Evolutionary conservation across 768 basidiomycete species (phyloP), one percentile per base, ranked within the genome.

Genomic region (Phaffia australis): DNA sequence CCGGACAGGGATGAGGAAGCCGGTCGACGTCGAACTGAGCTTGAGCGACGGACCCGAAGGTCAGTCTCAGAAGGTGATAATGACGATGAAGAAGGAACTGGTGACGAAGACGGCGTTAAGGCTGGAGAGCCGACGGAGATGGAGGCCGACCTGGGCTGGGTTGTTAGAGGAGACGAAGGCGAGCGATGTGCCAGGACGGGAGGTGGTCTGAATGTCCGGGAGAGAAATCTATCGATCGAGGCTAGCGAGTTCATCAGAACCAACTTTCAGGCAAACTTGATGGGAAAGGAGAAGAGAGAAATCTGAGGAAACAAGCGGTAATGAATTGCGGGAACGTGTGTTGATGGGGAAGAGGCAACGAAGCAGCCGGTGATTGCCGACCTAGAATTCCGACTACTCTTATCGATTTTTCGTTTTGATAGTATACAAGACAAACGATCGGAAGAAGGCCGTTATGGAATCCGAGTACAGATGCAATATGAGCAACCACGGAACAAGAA

Each of bases 121-220:
- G 51, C 15, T 1, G 62, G 23, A 21, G 51, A 25, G 35, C 35
- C 11, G 35, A 42, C 35, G 6, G 35, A 42, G 35, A 42, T 42
- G 35, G 15, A 25, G 1, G 63, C 47, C 29, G 50, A 35, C 14
- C n/a, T 27, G 15, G 57, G 21, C n/a, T n/a, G 30, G 16, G 32
- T 21, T n/a, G 57, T n/a, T 25, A 21, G 21, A 5, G 62, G 51
- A 2, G 62, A 55, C 3, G 62, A 52, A 1, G 62, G 25, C 11
- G 52, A 21, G 15, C 18, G 52, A n/a, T 35, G 46, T 15, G 51
- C 4, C 1, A 54, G 23, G 16, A 42, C 21, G 9, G 62, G 52
- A 16, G 32, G 50, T 32, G 51, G 62, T 8, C 51, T 54, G 50
- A 63, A 48, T 1, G 52, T 46, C 5, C 62, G 62, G 32, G 62